Percentiles rank a stretch among this genome's conserved stretches.
Evolutionary conservation across 192 early-diverging fungal genomes (phyloP).

Genomic region (Dissophora globulifera): DNA sequence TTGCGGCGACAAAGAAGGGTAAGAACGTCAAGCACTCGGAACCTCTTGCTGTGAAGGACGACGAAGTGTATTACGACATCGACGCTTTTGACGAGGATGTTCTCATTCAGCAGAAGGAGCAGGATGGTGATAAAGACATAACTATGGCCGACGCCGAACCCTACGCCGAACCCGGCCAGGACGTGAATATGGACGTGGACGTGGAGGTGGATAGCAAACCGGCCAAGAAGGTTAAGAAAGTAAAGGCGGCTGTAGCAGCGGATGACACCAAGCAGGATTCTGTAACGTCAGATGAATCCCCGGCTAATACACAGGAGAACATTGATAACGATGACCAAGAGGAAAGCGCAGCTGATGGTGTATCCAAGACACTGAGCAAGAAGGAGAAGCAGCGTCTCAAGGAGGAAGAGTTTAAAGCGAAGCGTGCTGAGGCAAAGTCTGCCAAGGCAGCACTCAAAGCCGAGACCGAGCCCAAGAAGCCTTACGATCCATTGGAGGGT

Average conservation of each 20-base stretch:
- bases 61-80: constrained; percentile 71
- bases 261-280: no score
- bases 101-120: constrained; percentile 32
- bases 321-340: background rate
- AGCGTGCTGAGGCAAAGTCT: constrained; percentile 21
- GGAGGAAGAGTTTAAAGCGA: constrained; percentile 32
- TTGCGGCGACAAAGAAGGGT: constrained; percentile 39
- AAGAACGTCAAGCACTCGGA: constrained; percentile 57
- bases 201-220: background rate
- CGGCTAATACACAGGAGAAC: background rate
- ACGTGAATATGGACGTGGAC: constrained; percentile 5
- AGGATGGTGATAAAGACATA: constrained; percentile 20
- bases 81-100: constrained; percentile 83
- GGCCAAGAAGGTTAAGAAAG: constrained; percentile 50
- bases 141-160: constrained; percentile 16
- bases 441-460: constrained; percentile 25
- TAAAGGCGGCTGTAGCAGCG: no score
- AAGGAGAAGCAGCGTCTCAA: constrained; percentile 38
- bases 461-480: constrained; percentile 15
- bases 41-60: constrained; percentile 60
- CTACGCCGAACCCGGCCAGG: constrained; percentile 5
- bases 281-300: no score
- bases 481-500: constrained; percentile 46
- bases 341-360: background rate
- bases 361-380: constrained; percentile 27